These are phyloP conservation scores for Daphne laureola DNA, from an alignment of 441 rosid species.

Conservation along the genomic window DNA sequence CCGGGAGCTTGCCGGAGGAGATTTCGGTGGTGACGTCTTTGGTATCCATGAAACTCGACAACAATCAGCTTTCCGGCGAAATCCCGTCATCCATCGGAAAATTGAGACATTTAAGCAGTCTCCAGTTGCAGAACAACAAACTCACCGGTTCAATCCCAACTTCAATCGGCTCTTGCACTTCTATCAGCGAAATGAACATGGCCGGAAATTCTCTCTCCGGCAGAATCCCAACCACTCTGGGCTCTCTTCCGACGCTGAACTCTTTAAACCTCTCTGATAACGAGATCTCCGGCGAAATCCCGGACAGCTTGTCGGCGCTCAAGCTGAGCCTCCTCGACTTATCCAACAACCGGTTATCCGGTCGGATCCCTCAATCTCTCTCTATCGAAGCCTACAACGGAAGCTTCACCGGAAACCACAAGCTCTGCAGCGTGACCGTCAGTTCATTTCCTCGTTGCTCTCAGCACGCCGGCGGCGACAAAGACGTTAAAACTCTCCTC, in stretches of 20 bases:
- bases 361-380: constrained; percentile 60
- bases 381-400: constrained; percentile 64
- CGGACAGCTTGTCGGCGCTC: constrained; percentile 54
- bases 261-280: constrained; percentile 71
- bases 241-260: constrained; percentile 61
- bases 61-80: constrained; percentile 56
- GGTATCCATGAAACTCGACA: constrained; percentile 34
- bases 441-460: constrained; percentile 50
- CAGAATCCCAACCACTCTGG: constrained; percentile 55
- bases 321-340: constrained; percentile 82
- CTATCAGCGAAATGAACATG: constrained; percentile 54
- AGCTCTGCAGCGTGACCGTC: constrained; percentile 64
- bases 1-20: constrained; percentile 68
- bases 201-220: constrained; percentile 66
- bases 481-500: constrained; percentile 38
- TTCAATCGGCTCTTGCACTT: constrained; percentile 57
- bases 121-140: constrained; percentile 57
- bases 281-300: constrained; percentile 59
- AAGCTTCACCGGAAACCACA: constrained; percentile 69
- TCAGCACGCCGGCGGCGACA: constrained; percentile 30
- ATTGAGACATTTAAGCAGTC: constrained; percentile 38
- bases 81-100: constrained; percentile 53
- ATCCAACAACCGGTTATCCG: constrained; percentile 52
- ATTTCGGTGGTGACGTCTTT: constrained; percentile 41
- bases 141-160: constrained; percentile 59